phyloP scores from a whole-genome alignment of 164 flowering plant genomes.

The Piper longum region DNA sequence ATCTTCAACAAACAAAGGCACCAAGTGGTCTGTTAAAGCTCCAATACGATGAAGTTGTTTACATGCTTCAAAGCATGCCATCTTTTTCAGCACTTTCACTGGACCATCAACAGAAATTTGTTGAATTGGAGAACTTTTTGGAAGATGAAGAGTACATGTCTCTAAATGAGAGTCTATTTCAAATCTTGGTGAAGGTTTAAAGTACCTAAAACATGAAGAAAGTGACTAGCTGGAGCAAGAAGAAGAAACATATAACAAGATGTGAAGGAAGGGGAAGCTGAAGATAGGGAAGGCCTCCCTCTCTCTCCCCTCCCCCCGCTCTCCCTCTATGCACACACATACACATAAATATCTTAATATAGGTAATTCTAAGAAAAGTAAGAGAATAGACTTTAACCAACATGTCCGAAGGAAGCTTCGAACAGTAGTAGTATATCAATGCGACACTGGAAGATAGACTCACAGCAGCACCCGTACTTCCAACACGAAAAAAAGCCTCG shows the following conservation, averaged over 20 bases:
- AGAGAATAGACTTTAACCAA: slow-evolving; percentile 17
- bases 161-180: slow-evolving; percentile 23
- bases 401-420: slow-evolving; percentile 83
- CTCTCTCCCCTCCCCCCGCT: too few species aligned
- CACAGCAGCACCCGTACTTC: slow-evolving; percentile 60
- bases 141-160: slow-evolving; percentile 47
- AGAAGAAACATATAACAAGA: neutral
- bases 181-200: slow-evolving; percentile 58
- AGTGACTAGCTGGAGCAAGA: neutral
- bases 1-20: slow-evolving; percentile 31
- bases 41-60: slow-evolving; percentile 60
- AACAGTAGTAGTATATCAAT: slow-evolving; percentile 60
- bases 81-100: slow-evolving; percentile 30
- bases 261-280: too few species aligned
- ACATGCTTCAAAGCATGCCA: slow-evolving; percentile 78
- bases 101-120: slow-evolving; percentile 32
- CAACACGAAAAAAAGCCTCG: slow-evolving; percentile 41
- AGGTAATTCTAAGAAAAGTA: too few species aligned
- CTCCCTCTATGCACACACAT: too few species aligned
- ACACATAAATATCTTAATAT: too few species aligned
- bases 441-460: slow-evolving; percentile 47
- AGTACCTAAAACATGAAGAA: slow-evolving; percentile 35
- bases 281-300: too few species aligned
- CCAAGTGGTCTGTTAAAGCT: slow-evolving; percentile 63
- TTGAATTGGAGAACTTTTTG: slow-evolving; percentile 60